Conservation (phyloP, 257 asterid species). For the Cinchona pubescens region DNA sequence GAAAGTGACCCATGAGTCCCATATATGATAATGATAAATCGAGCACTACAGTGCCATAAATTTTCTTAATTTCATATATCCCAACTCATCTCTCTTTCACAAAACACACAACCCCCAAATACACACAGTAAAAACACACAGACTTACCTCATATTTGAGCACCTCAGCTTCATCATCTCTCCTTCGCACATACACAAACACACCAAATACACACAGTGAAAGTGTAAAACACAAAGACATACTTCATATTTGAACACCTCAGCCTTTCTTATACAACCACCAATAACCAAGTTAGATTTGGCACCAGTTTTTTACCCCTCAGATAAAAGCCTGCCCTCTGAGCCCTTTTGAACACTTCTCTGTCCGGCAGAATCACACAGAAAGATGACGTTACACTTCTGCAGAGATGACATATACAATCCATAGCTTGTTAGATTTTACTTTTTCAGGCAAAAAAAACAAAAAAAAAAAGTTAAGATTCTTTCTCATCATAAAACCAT, state of each 20-base stretch:
- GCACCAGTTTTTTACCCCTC: background rate
- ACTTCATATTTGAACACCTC: constrained; percentile 6
- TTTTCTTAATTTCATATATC: background rate
- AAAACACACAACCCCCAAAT: background rate
- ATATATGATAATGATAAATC: background rate
- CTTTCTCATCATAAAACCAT: constrained; percentile 9
- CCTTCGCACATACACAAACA: background rate
- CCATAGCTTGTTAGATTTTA: background rate
- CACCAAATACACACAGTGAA: background rate
- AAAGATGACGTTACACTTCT: constrained; percentile 2
- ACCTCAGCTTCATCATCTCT: constrained; percentile 5
- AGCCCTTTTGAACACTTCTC: constrained; percentile 4
- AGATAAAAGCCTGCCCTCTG: constrained; percentile 1
- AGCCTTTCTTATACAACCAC: background rate
- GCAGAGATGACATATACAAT: constrained; percentile 4
- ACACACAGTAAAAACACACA: background rate
- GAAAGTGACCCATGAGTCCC: background rate
- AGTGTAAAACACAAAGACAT: no score
- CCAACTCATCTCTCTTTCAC: background rate
- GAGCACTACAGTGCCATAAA: background rate
- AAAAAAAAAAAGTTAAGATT: background rate
- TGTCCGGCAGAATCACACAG: background rate
- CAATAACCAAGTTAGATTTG: background rate
- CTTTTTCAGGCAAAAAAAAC: background rate
- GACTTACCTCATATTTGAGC: background rate